Evolutionary conservation across 306 rosid genomes (phyloP).

Genomic region (Casuarina equisetifolia): DNA sequence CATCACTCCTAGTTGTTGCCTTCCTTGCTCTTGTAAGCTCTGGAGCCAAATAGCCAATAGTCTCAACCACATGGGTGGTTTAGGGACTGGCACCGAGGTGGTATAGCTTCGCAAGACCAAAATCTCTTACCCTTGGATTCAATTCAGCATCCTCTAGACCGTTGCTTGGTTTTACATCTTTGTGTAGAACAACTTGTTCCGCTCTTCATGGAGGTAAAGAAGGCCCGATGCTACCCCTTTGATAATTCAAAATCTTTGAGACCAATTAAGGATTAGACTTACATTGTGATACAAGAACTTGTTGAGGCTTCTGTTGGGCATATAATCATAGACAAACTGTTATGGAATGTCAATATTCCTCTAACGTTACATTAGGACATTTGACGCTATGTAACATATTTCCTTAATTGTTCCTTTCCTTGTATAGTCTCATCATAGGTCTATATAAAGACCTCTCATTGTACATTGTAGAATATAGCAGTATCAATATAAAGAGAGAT

Average conservation of each 20-base stretch:
- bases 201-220: conserved; percentile 46
- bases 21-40: conserved; percentile 59
- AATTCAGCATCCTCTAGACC: conserved; percentile 55
- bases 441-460: too few species aligned
- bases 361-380: too few species aligned
- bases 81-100: conserved; percentile 61
- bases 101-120: conserved; percentile 65
- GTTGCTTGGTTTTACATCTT: conserved; percentile 80
- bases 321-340: conserved; percentile 37
- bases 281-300: conserved; percentile 18
- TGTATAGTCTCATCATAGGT: too few species aligned
- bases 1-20: conserved; percentile 61
- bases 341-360: too few species aligned
- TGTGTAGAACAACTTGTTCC: conserved; percentile 74
- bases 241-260: conserved; percentile 32
- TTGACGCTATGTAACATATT: too few species aligned
- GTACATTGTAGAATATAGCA: too few species aligned
- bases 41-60: conserved; percentile 75
- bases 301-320: conserved; percentile 48
- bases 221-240: conserved; percentile 35
- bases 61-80: conserved; percentile 71
- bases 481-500: too few species aligned
- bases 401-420: too few species aligned
- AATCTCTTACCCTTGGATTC: conserved; percentile 69
- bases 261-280: conserved; percentile 27